These are phyloP conservation scores for Vitis hybrid DNA, from an alignment of 177 flowering plant species.

Conservation along the genomic window DNA sequence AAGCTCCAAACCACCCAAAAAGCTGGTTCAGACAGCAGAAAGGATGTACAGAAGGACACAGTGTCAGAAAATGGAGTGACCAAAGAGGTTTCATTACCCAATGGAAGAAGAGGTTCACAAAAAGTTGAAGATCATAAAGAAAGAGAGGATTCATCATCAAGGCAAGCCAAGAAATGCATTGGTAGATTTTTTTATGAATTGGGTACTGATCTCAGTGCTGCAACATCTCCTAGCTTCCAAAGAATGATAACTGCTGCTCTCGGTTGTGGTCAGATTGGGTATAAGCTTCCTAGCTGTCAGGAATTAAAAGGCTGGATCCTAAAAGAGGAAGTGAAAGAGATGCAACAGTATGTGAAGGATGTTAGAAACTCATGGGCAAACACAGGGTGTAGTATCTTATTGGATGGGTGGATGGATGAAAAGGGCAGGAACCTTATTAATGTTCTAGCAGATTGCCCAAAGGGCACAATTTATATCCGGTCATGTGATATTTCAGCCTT, in stretches of 20 bases:
- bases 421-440: conserved; percentile 32
- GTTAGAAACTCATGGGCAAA: conserved; percentile 40
- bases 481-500: conserved; percentile 37
- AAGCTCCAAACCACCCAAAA: too few relatives aligned
- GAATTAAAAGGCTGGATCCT: conserved; percentile 47
- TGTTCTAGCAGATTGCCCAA: conserved; percentile 41
- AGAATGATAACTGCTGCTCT: conserved; percentile 29
- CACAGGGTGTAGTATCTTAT: conserved; percentile 59
- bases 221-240: conserved; percentile 28
- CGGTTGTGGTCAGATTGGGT: conserved; percentile 6
- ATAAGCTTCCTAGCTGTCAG: conserved; percentile 27
- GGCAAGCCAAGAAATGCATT: conserved; percentile 25
- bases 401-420: conserved; percentile 47
- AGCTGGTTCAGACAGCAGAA: too few relatives aligned
- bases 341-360: conserved; percentile 25
- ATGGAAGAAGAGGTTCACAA: not conserved
- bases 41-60: too few relatives aligned
- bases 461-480: conserved; percentile 43
- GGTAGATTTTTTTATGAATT: conserved; percentile 46
- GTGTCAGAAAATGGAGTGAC: too few relatives aligned
- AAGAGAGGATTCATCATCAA: conserved; percentile 11
- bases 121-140: conserved; percentile 2
- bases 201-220: conserved; percentile 35
- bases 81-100: too few relatives aligned
- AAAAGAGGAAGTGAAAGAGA: conserved; percentile 32